Evolutionary conservation across 2,329 filamentous ascomycete genomes (phyloP), one percentile per base, ranked within the genome.

Genomic region (Pseudohalonectria lignicola): DNA sequence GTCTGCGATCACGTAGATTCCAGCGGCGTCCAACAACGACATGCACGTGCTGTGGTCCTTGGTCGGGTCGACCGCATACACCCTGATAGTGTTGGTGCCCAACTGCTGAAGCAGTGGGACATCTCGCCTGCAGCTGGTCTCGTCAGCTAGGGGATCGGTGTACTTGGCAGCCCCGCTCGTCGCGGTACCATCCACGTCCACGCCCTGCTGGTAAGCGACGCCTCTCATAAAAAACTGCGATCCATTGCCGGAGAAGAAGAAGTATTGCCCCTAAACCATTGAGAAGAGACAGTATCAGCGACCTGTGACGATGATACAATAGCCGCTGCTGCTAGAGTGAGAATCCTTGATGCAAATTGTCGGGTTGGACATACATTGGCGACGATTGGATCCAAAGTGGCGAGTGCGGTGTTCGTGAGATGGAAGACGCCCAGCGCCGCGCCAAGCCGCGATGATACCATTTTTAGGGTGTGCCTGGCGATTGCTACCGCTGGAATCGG

Each of bases 1-100:
- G 63, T 88, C 83, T 46, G 80, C 73, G 45, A 88, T 70, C 45
- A 88, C 74, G 56, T 88, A 88, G 62, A 88, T 87, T 45, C 81
- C 83, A 38, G 79, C 79, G 46, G 79, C 71, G 31, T 75, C 67
- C 30, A 88, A 69, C 46, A 76, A 52, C 34, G 67, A 64, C 82
- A 88, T 87, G 62, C 83, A 87, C 33, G 66, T 64, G 36, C 68
- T 66, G 59, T 88, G 83, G 57, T 83, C 69, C 43, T 68, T 56
- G 21, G 67, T 68, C 6, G 82, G 77, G 61, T 87, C 70, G 51
- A 88, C 71, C 40, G 82, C 82, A 57, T 88, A 88, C 35, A 83
- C 80, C 61, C 83, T 82, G 54, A 88, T 81, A 41, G 73, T 73
- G 61, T 88, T 88, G 52, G 82, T 85, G 42, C 72, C 66, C 39